Conservation (phyloP, 1,284 basidiomycete genomes). For the Ceratobasidium sp. region DNA sequence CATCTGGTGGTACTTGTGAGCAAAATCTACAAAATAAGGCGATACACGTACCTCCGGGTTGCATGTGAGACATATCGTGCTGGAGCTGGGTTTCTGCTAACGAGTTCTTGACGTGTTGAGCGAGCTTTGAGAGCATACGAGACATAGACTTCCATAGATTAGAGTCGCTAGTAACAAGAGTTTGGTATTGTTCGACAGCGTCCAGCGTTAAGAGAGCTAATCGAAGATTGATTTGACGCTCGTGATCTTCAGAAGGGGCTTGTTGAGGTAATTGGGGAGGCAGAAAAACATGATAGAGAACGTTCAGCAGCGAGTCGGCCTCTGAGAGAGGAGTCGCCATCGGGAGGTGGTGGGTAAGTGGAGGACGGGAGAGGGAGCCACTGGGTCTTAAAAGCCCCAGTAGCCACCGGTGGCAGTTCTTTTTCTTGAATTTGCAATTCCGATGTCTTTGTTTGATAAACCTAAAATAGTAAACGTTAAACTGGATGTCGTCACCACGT, state of each 20-base stretch:
- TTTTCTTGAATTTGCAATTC: neutral
- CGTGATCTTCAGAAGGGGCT: neutral
- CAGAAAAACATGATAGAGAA: slow-evolving; percentile 24
- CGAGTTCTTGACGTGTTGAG: neutral
- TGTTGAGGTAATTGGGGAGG: slow-evolving; percentile 19
- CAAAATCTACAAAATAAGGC: neutral
- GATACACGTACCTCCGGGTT: slow-evolving; percentile 4
- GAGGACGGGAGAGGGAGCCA: neutral
- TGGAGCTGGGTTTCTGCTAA: neutral
- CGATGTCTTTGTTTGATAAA: neutral
- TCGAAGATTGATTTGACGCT: neutral
- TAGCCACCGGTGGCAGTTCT: neutral
- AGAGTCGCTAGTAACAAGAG: neutral
- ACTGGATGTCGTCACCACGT: neutral
- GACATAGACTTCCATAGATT: neutral
- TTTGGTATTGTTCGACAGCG: neutral
- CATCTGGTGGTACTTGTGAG: slow-evolving; percentile 51
- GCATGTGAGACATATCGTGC: slow-evolving; percentile 5
- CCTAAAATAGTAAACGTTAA: neutral
- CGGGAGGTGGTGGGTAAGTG: slow-evolving; percentile 61
- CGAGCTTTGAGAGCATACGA: neutral
- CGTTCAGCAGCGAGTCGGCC: neutral
- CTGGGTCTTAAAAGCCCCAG: neutral
- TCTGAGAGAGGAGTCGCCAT: slow-evolving; percentile 51
- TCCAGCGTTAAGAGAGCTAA: neutral